Percentiles rank a stretch among this genome's conserved stretches.
Conservation (phyloP, 192 early-diverging fungal genomes). For the Backusella morwellensis region DNA sequence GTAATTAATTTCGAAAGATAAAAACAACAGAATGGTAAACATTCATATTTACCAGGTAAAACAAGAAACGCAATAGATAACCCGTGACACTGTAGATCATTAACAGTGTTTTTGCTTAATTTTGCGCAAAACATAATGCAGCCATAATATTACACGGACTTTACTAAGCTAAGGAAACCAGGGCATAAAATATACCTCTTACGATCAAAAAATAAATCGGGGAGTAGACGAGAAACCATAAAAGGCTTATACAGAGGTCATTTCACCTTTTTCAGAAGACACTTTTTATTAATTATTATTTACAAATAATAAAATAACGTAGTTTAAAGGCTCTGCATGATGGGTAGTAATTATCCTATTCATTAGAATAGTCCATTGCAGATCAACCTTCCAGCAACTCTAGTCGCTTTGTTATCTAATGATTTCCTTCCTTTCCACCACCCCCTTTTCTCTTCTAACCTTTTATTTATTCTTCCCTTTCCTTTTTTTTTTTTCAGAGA, state of each 20-base stretch:
- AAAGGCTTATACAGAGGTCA: neutral
- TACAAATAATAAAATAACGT: neutral
- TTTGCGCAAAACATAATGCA: neutral
- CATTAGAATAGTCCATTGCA: neutral
- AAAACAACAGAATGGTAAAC: neutral
- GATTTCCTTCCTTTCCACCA: constrained; percentile 60
- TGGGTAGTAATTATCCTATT: neutral
- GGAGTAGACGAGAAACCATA: neutral
- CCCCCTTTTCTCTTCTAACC: constrained; percentile 74
- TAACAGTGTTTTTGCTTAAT: neutral
- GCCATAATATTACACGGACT: neutral
- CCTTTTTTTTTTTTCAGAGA: constrained; percentile 46
- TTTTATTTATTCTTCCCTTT: constrained; percentile 76
- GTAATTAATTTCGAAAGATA: neutral
- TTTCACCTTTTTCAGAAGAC: neutral
- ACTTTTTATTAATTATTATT: neutral
- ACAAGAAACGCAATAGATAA: neutral
- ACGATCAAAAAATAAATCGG: neutral
- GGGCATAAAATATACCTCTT: neutral
- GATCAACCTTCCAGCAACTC: neutral
- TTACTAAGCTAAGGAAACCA: neutral
- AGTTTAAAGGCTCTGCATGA: neutral
- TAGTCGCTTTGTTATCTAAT: constrained; percentile 36
- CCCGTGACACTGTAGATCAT: constrained; percentile 3
- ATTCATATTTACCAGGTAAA: neutral